Base-by-base conservation (phyloP, 2,329 filamentous ascomycete species). In the Claviceps sp. region DNA sequence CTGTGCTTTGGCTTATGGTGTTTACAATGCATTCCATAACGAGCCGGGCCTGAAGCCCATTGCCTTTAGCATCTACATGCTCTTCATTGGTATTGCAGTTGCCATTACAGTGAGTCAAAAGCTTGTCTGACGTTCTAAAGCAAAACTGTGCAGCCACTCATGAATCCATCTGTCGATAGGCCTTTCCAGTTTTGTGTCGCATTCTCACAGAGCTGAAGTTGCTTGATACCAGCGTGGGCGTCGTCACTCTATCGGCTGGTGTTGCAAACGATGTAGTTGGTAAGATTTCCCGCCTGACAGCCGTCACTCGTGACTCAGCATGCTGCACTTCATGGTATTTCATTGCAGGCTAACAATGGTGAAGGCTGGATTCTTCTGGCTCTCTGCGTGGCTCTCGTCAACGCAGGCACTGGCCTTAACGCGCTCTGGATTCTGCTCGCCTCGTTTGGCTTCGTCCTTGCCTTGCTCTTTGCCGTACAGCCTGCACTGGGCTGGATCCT, bases 181-280 rank as follows among this genome's bases (percentile, higher is more conserved):
- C 81, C 8, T 84, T 97, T 60, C 91, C 91, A 0, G 91, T 97
- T 0, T 78, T 97, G 13, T 96, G 91, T 63, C 86, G 91, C 65
- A 97, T 97, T 58, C 72, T 97, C 57, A 91, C 88, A 0, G 90
- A 95, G 66, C 73, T 97, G 50, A 93, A 95, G 60, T 74, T 97
- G 48, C 81, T 97, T 4, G 72, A 78, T 51, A 93, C 88, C 2
- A 79, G 84, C 0, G 90, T 95, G 5, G 90, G 90, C 62, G 80
- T 95, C 38, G 94, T 94, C 40, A 86, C 90, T 1, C 75, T 96
- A 8, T 89, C 90, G 3, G 90, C 90, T 5, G 91, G 91, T 50
- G 89, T 96, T 14, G 88, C 88, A 1, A 96, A 97, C 64, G 91
- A 97, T 62, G 88, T 72, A 7, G 63, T 68, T n/a, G 65, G 64